These are phyloP conservation scores for Alisma plantagoaquatica DNA, from an alignment of 106 monocot species.

Conservation along the genomic window DNA sequence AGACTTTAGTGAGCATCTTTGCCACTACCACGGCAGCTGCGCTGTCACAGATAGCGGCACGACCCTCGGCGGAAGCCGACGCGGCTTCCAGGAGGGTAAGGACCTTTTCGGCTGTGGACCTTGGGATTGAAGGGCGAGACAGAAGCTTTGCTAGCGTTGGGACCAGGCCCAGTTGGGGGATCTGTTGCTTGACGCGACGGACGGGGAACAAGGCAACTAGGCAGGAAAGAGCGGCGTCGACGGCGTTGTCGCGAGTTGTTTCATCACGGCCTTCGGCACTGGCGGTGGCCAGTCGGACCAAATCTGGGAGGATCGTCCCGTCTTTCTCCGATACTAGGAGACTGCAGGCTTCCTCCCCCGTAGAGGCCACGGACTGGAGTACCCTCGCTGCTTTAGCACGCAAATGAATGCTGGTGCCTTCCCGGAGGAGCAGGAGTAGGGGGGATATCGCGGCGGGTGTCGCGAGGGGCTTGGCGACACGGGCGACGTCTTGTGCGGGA, in stretches of 20 bases:
- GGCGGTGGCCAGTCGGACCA: no score
- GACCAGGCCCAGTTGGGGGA: conserved; percentile 2
- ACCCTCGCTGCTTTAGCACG: no score
- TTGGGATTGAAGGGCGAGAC: no score
- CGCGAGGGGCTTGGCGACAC: neutral
- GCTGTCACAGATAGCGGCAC: conserved; percentile 19
- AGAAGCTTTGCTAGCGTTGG: conserved; percentile 6
- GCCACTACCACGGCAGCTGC: no score
- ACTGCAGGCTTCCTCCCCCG: neutral
- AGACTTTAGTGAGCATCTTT: neutral
- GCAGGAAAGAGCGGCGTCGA: conserved; percentile 8
- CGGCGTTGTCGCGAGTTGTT: no score
- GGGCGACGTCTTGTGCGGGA: neutral
- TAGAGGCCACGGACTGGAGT: neutral
- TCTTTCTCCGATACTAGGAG: neutral
- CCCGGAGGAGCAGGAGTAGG: neutral
- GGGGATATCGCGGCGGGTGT: no score
- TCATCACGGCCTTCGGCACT: no score
- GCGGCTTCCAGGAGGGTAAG: conserved; percentile 13
- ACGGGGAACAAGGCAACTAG: conserved; percentile 1
- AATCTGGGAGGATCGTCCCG: no score
- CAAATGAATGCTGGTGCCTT: no score
- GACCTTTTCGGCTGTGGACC: no score
- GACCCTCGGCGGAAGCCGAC: conserved; percentile 13
- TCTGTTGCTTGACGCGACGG: conserved; percentile 3